A percentile compares a stretch with the other conserved stretches of the same genome.
phyloP scores from a whole-genome alignment of 768 basidiomycete species.

The Kwoniella newhampshirensis region DNA sequence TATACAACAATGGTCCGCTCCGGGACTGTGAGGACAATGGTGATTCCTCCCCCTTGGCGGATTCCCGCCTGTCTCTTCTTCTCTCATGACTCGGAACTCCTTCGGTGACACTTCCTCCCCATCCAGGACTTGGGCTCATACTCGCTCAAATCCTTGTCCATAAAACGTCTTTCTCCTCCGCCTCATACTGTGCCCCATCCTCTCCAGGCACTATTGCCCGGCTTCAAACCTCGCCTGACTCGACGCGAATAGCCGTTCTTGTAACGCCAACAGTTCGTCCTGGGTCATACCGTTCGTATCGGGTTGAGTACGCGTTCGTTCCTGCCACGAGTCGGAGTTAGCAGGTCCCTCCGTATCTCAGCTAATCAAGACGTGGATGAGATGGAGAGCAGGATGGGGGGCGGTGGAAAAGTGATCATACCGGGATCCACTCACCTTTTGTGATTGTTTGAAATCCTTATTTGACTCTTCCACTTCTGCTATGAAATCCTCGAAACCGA shows the following conservation, averaged over 20 bases:
- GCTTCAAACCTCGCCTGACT: constrained; percentile 61
- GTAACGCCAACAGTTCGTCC: constrained; percentile 81
- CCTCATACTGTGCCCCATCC: no score
- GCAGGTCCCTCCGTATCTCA: no score
- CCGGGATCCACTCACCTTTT: constrained; percentile 64
- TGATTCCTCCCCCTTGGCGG: no score
- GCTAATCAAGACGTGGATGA: background rate
- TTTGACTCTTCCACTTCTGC: constrained; percentile 86
- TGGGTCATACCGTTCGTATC: constrained; percentile 82
- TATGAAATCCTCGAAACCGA: constrained; percentile 90
- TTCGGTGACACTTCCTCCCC: no score
- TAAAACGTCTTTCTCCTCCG: no score
- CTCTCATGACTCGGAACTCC: no score
- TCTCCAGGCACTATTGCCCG: constrained; percentile 28
- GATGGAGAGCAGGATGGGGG: background rate
- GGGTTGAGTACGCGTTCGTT: constrained; percentile 40
- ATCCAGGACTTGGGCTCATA: no score
- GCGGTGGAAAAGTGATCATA: background rate
- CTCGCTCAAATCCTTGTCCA: no score
- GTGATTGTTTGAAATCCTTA: constrained; percentile 93
- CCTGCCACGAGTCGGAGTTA: no score
- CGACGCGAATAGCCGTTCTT: constrained; percentile 89
- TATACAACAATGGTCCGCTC: no score
- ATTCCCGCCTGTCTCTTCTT: no score
- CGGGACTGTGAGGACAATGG: no score